Conservation (phyloP, 2,329 filamentous ascomycete species). For the Trichoderma hamatum region DNA sequence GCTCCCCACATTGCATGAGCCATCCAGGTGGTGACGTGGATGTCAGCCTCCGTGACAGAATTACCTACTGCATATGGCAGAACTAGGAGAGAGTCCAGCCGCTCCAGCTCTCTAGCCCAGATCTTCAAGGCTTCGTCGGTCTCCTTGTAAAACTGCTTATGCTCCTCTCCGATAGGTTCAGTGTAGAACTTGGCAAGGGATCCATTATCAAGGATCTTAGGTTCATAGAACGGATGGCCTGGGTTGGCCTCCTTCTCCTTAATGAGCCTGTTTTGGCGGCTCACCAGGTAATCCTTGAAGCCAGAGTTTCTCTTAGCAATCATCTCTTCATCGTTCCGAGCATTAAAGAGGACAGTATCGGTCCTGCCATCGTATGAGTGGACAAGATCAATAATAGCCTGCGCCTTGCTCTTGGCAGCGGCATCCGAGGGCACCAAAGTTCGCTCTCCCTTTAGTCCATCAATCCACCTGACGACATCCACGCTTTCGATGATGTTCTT, state of each 20-base stretch:
- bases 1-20: slow-evolving; percentile 28
- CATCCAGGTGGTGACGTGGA: slow-evolving; percentile 30
- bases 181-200: slow-evolving; percentile 24
- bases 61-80: slow-evolving; percentile 31
- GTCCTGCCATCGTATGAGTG: slow-evolving; percentile 28
- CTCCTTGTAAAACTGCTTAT: slow-evolving; percentile 26
- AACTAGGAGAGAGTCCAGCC: slow-evolving; percentile 28
- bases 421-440: slow-evolving; percentile 24
- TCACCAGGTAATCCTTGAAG: slow-evolving; percentile 25
- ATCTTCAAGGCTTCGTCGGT: slow-evolving; percentile 5
- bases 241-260: slow-evolving; percentile 25
- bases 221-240: slow-evolving; percentile 30
- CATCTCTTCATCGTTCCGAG: slow-evolving; percentile 24
- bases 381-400: slow-evolving; percentile 29
- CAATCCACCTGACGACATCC: slow-evolving; percentile 29
- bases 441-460: slow-evolving; percentile 1
- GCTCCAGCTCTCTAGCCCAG: slow-evolving; percentile 28
- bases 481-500: slow-evolving; percentile 28
- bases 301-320: background rate
- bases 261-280: slow-evolving; percentile 28
- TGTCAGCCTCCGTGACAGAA: slow-evolving; percentile 29
- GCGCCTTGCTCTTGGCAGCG: slow-evolving; percentile 12
- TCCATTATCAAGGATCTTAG: slow-evolving; percentile 29
- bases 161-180: background rate
- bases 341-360: slow-evolving; percentile 29